Evolutionary conservation across 1,284 basidiomycete genomes (phyloP).

Genomic region (Amylostereum areolatum): DNA sequence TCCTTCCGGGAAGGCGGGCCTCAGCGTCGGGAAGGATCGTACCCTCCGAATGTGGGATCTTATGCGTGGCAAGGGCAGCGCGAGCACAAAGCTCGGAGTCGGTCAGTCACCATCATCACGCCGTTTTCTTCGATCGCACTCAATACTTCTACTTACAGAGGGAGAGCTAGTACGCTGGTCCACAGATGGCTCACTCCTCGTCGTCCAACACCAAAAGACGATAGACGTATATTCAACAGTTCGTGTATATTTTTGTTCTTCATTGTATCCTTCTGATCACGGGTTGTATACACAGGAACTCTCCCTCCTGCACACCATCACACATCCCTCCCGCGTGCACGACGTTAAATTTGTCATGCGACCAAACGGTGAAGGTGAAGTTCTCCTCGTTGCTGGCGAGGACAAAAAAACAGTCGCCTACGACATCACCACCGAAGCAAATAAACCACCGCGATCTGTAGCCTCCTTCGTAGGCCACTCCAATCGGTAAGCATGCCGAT

Average conservation of each 20-base stretch:
- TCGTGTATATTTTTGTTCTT: slow-evolving; percentile 1
- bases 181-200: slow-evolving; percentile 66
- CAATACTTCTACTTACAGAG: slow-evolving; percentile 41
- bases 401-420: slow-evolving; percentile 82
- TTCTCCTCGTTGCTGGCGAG: slow-evolving; percentile 80
- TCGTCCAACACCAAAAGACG: slow-evolving; percentile 71
- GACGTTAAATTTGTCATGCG: slow-evolving; percentile 68
- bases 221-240: slow-evolving; percentile 81
- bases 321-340: slow-evolving; percentile 76
- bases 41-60: slow-evolving; percentile 98
- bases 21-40: slow-evolving; percentile 88
- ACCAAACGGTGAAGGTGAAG: slow-evolving; percentile 46
- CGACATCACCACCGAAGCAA: slow-evolving; percentile 37
- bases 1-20: slow-evolving; percentile 85
- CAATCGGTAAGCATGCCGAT: slow-evolving; percentile 51
- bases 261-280: not conserved
- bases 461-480: slow-evolving; percentile 66
- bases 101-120: slow-evolving; percentile 40
- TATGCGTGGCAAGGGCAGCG: slow-evolving; percentile 88
- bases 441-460: slow-evolving; percentile 41
- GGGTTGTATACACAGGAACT: slow-evolving; percentile 46
- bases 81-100: slow-evolving; percentile 83
- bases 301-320: slow-evolving; percentile 63
- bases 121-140: not conserved
- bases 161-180: slow-evolving; percentile 87